Conservation (phyloP, 192 early-diverging fungal species). For the Backusella sp. region DNA sequence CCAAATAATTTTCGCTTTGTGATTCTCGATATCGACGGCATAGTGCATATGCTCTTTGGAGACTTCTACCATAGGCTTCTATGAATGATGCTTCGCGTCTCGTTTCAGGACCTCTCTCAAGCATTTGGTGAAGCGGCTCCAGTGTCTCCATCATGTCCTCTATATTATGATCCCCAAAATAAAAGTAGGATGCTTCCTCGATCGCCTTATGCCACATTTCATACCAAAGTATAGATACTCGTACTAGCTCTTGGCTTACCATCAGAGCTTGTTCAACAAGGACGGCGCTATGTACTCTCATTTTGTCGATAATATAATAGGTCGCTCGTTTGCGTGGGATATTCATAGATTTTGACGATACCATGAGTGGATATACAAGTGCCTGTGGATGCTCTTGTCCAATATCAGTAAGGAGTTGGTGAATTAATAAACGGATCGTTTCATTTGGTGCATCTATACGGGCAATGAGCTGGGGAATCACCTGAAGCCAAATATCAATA, state of each 20-base stretch:
- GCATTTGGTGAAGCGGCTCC: constrained; percentile 82
- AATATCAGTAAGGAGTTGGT: constrained; percentile 86
- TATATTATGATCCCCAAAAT: constrained; percentile 75
- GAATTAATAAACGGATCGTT: constrained; percentile 79
- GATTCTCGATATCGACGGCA: constrained; percentile 73
- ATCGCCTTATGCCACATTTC: constrained; percentile 98
- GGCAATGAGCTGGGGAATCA: constrained; percentile 97
- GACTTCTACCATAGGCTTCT: constrained; percentile 82
- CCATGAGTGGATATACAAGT: constrained; percentile 92
- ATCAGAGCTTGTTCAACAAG: constrained; percentile 93
- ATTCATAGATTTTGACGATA: constrained; percentile 91
- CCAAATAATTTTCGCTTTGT: constrained; percentile 73
- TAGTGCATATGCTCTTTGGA: constrained; percentile 84
- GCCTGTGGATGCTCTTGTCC: constrained; percentile 96
- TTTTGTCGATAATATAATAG: constrained; percentile 85
- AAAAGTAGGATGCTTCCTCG: constrained; percentile 80
- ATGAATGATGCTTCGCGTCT: constrained; percentile 87
- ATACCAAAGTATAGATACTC: constrained; percentile 92
- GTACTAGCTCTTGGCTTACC: constrained; percentile 96
- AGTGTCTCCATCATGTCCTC: constrained; percentile 87
- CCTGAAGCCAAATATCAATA: constrained; percentile 95
- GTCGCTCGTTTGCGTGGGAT: constrained; percentile 72
- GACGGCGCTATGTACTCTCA: constrained; percentile 74
- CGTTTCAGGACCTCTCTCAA: constrained; percentile 86
- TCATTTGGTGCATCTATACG: constrained; percentile 80